Percentiles rank a stretch among this genome's conserved stretches.
phyloP scores from a whole-genome alignment of 306 rosid species.

The Clitoria ternatea region DNA sequence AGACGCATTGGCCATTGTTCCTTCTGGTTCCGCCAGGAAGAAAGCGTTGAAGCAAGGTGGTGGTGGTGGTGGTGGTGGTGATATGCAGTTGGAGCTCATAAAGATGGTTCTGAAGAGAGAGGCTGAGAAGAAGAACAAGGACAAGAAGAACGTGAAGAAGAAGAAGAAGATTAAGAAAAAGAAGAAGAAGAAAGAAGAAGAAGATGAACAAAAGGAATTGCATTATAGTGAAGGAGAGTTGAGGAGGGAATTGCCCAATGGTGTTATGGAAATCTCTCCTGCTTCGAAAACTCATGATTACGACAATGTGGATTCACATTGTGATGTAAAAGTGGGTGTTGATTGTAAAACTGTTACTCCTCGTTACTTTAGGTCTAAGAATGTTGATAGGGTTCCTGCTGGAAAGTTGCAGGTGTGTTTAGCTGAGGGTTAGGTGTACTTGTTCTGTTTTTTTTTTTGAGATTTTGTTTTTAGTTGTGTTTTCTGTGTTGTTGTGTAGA shows the following conservation, averaged over 20 bases:
- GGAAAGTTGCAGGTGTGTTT: constrained; percentile 68
- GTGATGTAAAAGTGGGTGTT: constrained; percentile 52
- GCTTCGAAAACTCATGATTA: constrained; percentile 44
- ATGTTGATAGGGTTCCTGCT: constrained; percentile 61
- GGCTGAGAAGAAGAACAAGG: constrained; percentile 66
- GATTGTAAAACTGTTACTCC: constrained; percentile 33
- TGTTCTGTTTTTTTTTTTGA: background rate
- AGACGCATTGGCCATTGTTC: constrained; percentile 32
- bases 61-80: too few species aligned
- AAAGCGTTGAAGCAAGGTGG: constrained; percentile 50
- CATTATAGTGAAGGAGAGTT: constrained; percentile 44
- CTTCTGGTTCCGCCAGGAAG: constrained; percentile 31
- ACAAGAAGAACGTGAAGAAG: background rate
- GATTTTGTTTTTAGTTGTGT: background rate
- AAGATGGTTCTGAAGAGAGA: constrained; percentile 85
- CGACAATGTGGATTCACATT: constrained; percentile 57
- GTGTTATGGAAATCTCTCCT: constrained; percentile 89
- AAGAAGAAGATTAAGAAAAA: background rate
- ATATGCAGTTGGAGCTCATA: constrained; percentile 73
- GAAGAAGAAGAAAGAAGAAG: constrained; percentile 8
- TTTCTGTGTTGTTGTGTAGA: constrained; percentile 31
- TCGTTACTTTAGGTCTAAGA: constrained; percentile 83
- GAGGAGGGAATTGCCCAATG: constrained; percentile 80
- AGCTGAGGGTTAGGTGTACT: background rate
- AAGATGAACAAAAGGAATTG: constrained; percentile 32